Evolutionary conservation across 140 eudicot genomes (phyloP).

Genomic region (Erigeron philadelphicus): DNA sequence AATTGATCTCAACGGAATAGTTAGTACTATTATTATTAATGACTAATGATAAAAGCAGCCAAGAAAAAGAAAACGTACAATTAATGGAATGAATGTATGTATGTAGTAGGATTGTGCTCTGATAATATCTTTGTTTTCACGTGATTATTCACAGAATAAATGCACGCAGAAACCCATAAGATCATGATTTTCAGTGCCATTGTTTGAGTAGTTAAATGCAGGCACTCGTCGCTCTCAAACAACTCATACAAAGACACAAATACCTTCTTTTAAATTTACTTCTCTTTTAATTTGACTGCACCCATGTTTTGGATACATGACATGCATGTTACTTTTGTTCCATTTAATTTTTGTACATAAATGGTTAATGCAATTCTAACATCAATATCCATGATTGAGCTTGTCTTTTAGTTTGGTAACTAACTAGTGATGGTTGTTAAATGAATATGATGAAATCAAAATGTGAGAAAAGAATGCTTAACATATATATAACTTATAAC

Average conservation of each 20-base stretch:
- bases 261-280: slow-evolving; percentile 19
- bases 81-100: slow-evolving; percentile 4
- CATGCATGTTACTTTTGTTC: slow-evolving; percentile 23
- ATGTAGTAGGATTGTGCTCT: slow-evolving; percentile 16
- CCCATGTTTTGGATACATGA: background rate
- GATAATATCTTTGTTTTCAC: slow-evolving; percentile 23
- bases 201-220: slow-evolving; percentile 35
- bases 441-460: background rate
- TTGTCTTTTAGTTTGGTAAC: background rate
- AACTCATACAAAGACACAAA: slow-evolving; percentile 33
- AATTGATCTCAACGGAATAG: background rate
- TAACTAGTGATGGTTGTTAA: background rate
- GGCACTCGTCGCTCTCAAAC: slow-evolving; percentile 27
- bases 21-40: background rate
- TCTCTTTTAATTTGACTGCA: slow-evolving; percentile 16
- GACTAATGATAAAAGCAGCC: background rate
- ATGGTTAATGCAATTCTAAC: slow-evolving; percentile 7
- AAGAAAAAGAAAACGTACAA: slow-evolving; percentile 24
- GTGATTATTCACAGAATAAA: slow-evolving; percentile 30
- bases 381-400: slow-evolving; percentile 3
- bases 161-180: slow-evolving; percentile 30
- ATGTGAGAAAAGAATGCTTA: no score
- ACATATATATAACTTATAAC: no score
- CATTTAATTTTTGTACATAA: slow-evolving; percentile 16
- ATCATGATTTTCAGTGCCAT: slow-evolving; percentile 73